These are phyloP conservation scores for Mortierella sp. DNA, from an alignment of 371 early-diverging fungal genomes.

Conservation along the genomic window DNA sequence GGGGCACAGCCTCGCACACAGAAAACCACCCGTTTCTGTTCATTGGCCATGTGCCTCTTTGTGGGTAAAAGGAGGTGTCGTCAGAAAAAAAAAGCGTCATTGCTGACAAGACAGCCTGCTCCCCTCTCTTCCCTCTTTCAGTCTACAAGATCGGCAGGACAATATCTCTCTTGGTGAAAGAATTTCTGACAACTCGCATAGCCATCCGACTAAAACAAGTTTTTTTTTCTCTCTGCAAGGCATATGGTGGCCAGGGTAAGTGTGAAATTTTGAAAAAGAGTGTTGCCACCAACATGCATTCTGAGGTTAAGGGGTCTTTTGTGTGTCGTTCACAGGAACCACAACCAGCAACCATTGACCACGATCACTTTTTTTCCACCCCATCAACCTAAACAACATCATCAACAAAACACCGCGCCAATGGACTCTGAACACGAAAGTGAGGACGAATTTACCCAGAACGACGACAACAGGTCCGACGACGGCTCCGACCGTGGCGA, in stretches of 20 bases:
- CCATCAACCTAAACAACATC: background rate
- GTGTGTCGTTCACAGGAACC: background rate
- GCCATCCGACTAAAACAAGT: background rate
- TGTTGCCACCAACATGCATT: background rate
- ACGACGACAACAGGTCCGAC: conserved; percentile 49
- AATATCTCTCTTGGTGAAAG: background rate
- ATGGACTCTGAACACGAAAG: conserved; percentile 59
- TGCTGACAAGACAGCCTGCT: background rate
- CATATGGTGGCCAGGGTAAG: too few relatives aligned
- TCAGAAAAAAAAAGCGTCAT: background rate
- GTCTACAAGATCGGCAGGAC: background rate
- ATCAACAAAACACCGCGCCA: too few relatives aligned
- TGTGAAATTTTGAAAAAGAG: background rate
- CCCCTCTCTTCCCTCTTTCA: background rate
- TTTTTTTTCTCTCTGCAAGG: background rate
- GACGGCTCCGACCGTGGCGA: conserved; percentile 55
- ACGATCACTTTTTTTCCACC: background rate
- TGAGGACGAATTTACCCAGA: conserved; percentile 51
- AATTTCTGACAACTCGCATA: background rate
- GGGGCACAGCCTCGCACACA: background rate
- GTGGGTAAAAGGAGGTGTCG: background rate
- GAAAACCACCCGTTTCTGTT: background rate
- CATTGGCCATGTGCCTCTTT: background rate
- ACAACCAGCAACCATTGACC: background rate
- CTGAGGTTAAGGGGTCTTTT: background rate